Base-by-base conservation (phyloP, 78 protist species). In the Speleostelium caveatum region DNA sequence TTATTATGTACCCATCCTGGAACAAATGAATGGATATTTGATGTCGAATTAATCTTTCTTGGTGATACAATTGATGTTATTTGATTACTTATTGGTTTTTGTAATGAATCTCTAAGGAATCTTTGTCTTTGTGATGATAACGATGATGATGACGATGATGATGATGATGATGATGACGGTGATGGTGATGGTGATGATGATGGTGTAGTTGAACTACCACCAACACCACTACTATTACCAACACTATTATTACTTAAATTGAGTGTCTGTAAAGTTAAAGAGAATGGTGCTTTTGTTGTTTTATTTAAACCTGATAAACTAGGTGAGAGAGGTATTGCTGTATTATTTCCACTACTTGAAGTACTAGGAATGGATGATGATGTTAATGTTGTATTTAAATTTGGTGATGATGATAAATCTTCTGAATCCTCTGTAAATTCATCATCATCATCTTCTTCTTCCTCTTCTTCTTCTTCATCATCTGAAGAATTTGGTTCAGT, bases 391-490 rank as follows among this genome's bases (percentile, higher is more conserved):
- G n/a, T n/a, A n/a, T n/a, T n/a, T n/a, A n/a, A 14, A 45, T 45
- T 10, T 14, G 6, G n/a, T 14, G 53, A 45, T 14, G 53, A 45
- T 45, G 6, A 6, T 45, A 45, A 14, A 45, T 45, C 53, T 10
- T 45, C 53, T 14, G 6, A 6, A 32, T 55, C 86, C 4, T 30
- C 53, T 38, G 21, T 53, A 21, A 65, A 39, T 24, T 62, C 73
- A 5, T 60, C 66, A 7, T 45, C 45, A 19, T 76, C 86, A 3
- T 76, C 86, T 0, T 35, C 69, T n/a, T 55, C 71, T 21, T 76
- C 86, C 10, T 76, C 65, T 16, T 76, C 86, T 62, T 76, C 73
- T 10, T 60, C 71, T 24, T 60, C 86, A 55, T 76, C 86, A 33
- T 67, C 75, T 16, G 30, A 45, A 45, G 6, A 6, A 45, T 45